phyloP scores from a whole-genome alignment of 371 early-diverging fungal genomes.

The Mortierella sp. region DNA sequence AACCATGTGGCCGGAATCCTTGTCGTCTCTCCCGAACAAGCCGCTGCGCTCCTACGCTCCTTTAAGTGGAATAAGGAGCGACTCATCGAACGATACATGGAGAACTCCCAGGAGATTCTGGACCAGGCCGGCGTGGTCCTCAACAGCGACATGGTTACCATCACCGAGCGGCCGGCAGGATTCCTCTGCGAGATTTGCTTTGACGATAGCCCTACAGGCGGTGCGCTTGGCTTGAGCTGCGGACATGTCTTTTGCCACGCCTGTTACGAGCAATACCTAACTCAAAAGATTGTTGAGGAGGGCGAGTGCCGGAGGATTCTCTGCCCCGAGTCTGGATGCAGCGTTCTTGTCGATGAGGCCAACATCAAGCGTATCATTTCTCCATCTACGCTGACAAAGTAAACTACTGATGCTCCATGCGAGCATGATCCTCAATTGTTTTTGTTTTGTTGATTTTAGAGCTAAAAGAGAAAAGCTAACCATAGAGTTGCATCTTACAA shows the following conservation, averaged over 20 bases:
- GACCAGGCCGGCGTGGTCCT: constrained; percentile 81
- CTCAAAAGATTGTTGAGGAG: constrained; percentile 88
- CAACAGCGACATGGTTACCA: constrained; percentile 46
- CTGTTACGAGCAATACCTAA: constrained; percentile 89
- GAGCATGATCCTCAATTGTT: too few species aligned
- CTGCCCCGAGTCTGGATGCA: constrained; percentile 88
- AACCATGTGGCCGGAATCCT: constrained; percentile 72
- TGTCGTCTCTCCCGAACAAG: constrained; percentile 73
- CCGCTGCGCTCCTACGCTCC: constrained; percentile 79
- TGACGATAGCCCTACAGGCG: constrained; percentile 69
- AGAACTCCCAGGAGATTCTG: constrained; percentile 77
- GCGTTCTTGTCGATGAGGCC: constrained; percentile 83
- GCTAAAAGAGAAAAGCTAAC: not conserved
- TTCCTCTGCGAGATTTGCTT: constrained; percentile 94
- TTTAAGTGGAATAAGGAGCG: constrained; percentile 95
- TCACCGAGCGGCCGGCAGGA: constrained; percentile 48
- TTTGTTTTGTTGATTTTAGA: not conserved
- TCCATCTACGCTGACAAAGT: constrained; percentile 65
- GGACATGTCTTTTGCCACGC: constrained; percentile 88
- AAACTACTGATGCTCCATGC: constrained; percentile 8
- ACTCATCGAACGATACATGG: constrained; percentile 91
- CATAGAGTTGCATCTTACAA: not conserved
- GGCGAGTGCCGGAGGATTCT: constrained; percentile 89
- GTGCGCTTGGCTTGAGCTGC: constrained; percentile 83
- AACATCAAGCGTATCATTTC: constrained; percentile 78